Base-by-base conservation (phyloP, 2,329 filamentous ascomycete species). In the Diplodia seriata region DNA sequence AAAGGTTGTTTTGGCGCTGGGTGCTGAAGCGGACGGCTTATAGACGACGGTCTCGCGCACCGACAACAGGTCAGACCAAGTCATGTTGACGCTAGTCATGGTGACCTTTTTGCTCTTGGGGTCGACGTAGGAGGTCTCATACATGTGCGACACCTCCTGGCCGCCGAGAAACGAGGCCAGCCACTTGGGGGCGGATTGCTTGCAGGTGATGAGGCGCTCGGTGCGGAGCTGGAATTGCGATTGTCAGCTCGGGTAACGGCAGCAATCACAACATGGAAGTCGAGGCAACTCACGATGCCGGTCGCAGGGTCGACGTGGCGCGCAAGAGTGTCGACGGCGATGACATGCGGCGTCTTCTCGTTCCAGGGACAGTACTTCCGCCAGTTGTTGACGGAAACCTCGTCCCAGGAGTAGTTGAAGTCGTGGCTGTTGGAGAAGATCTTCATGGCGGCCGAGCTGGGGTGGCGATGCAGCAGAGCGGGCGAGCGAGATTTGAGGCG, bases 351-450 rank as follows among this genome's bases (percentile, higher is more conserved):
- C n/a, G 92, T 94, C 83, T 97, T 95, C 80, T 97, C 91, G 84
- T 99, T 99, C 94, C 95, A 98, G 23, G 94, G 94, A 76, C 93
- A 96, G 83, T 99, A 99, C 81, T 99, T 99, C 74, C 90, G 91
- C 95, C 95, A 99, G 86, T 99, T 99, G 78, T 92, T 93, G 15
- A 93, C 93, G 31, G 93, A 97, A 43, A 99, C 95, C 81, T 98
- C 94, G 76, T 97, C 93, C 95, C 95, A 99, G 55, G 94, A 97
- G 85, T 99, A 99, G 83, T 97, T 87, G 83, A 96, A 99, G 70
- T 93, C 93, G 81, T 93, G 92, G 49, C 85, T 85, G 76, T 93
- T 96, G 74, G 92, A 92, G 77, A 98, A 98, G 82, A 98, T 92
- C 86, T 96, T 97, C 95, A 99, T 98, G 40, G 57, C 15, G 26